A percentile compares a stretch with the other conserved stretches of the same genome.
phyloP scores from a whole-genome alignment of 2,329 filamentous ascomycete species.

The Conoideocrella luteorostrata region DNA sequence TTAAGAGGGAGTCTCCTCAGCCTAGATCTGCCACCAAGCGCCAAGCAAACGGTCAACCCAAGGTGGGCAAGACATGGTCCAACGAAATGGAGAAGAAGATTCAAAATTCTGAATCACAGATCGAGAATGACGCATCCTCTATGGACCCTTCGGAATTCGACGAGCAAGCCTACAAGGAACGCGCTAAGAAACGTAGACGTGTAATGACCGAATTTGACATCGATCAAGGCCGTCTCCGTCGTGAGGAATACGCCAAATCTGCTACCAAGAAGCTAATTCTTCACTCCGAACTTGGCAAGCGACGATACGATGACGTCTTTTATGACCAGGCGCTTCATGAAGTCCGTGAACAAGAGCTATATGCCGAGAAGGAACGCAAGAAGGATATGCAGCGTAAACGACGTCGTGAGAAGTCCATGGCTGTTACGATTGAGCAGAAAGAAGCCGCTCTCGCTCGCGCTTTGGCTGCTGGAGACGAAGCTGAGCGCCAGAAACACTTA shows the following conservation, averaged over 20 bases:
- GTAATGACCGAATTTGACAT: constrained; percentile 59
- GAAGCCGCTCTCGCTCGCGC: constrained; percentile 75
- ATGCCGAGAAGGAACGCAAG: constrained; percentile 96
- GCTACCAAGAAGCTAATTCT: constrained; percentile 57
- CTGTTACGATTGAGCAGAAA: constrained; percentile 85
- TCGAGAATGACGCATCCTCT: constrained; percentile 41
- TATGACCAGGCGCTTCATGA: constrained; percentile 77
- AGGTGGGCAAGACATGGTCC: constrained; percentile 57
- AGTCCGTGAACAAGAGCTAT: constrained; percentile 82
- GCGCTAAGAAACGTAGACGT: constrained; percentile 59
- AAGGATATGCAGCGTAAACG: constrained; percentile 99
- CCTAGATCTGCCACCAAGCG: constrained; percentile 48
- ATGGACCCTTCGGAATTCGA: constrained; percentile 37
- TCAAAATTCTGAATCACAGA: constrained; percentile 30
- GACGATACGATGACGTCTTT: constrained; percentile 69
- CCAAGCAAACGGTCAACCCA: constrained; percentile 54
- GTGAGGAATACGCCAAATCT: constrained; percentile 51
- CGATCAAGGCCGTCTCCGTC: constrained; percentile 56
- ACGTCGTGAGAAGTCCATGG: constrained; percentile 91
- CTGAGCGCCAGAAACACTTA: constrained; percentile 72
- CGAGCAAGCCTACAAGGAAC: constrained; percentile 45
- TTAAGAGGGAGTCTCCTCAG: constrained; percentile 41
- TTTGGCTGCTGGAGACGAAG: constrained; percentile 70
- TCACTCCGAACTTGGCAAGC: constrained; percentile 65
- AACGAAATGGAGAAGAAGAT: constrained; percentile 40